Conservation (phyloP, 1,284 basidiomycete genomes). For the Laetiporus sulphureus region DNA sequence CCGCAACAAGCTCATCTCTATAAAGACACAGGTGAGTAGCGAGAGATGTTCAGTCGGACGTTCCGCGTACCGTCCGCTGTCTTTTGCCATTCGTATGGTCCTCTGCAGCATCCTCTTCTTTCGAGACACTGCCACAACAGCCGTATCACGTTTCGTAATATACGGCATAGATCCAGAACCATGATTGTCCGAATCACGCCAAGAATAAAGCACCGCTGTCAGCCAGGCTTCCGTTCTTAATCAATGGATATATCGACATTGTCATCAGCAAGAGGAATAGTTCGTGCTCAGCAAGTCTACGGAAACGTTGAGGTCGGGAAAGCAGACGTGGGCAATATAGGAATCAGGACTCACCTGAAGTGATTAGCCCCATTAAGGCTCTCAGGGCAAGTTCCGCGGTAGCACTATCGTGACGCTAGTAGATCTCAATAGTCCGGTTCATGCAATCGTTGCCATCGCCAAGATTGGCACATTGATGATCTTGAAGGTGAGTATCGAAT, state of each 20-base stretch:
- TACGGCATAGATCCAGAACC: not conserved
- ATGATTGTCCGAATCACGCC: slow-evolving; percentile 37
- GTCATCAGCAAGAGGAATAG: slow-evolving; percentile 16
- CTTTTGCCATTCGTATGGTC: slow-evolving; percentile 51
- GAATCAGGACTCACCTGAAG: slow-evolving; percentile 36
- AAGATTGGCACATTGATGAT: slow-evolving; percentile 59
- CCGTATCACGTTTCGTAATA: no score
- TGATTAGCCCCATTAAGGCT: slow-evolving; percentile 61
- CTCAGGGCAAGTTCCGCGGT: slow-evolving; percentile 64
- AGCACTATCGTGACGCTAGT: slow-evolving; percentile 58
- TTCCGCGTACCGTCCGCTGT: slow-evolving; percentile 36
- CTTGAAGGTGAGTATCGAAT: slow-evolving; percentile 59
- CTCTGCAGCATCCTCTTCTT: slow-evolving; percentile 44
- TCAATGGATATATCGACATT: slow-evolving; percentile 49
- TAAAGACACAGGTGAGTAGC: not conserved
- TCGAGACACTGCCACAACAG: slow-evolving; percentile 41
- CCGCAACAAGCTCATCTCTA: slow-evolving; percentile 38
- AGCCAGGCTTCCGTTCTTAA: slow-evolving; percentile 60
- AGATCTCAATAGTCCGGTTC: slow-evolving; percentile 56
- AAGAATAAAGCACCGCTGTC: slow-evolving; percentile 63
- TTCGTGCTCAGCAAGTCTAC: not conserved
- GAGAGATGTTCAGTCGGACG: not conserved
- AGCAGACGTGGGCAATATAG: not conserved
- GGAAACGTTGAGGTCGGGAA: not conserved
- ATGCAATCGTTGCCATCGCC: slow-evolving; percentile 63